Conservation (phyloP, 2,329 filamentous ascomycete species). For the Penicillium fuscoglaucum region DNA sequence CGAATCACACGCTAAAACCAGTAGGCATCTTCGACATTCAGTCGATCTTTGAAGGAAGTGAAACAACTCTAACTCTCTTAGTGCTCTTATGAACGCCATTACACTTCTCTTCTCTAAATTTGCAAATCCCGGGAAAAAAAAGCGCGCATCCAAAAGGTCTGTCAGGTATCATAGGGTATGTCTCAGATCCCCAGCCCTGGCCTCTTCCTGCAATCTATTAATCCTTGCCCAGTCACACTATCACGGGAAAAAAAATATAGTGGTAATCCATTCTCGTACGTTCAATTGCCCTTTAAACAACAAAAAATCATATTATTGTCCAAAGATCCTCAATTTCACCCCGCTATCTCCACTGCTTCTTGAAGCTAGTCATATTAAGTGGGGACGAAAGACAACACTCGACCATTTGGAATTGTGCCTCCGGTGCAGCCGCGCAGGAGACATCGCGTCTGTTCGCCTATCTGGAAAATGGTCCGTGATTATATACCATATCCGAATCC, state of each 20-base stretch:
- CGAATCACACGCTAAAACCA: slow-evolving; percentile 24
- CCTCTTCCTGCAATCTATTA: slow-evolving; percentile 8
- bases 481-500: neutral
- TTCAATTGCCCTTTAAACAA: neutral
- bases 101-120: neutral
- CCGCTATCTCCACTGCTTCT: slow-evolving; percentile 3
- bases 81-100: neutral
- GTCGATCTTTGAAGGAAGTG: slow-evolving; percentile 13
- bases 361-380: slow-evolving; percentile 8
- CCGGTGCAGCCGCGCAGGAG: slow-evolving; percentile 7
- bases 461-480: slow-evolving; percentile 4
- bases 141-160: neutral
- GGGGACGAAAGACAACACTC: neutral
- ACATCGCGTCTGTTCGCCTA: slow-evolving; percentile 14
- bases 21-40: slow-evolving; percentile 14
- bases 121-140: neutral
- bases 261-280: neutral
- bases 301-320: neutral
- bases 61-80: slow-evolving; percentile 6
- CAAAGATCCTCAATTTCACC: neutral
- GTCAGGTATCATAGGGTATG: neutral
- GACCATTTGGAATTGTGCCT: slow-evolving; percentile 9
- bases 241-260: neutral
- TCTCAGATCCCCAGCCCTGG: slow-evolving; percentile 4
- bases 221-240: slow-evolving; percentile 7